phyloP scores from a whole-genome alignment of 257 asterid genomes.

The Gynochthodes officinalis region DNA sequence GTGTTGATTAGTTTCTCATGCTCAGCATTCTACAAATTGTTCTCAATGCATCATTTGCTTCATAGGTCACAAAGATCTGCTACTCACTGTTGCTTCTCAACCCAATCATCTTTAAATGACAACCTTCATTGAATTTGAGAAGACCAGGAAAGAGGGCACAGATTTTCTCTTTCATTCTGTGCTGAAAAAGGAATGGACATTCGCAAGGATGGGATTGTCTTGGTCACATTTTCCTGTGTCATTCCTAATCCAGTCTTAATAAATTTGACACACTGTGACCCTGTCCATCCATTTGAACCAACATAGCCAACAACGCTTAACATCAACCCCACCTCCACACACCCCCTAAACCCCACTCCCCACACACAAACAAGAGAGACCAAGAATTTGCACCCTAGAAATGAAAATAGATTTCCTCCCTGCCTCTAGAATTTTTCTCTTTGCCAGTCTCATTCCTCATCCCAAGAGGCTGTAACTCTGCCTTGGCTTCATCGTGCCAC shows the following conservation, averaged over 20 bases:
- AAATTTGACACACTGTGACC: not conserved
- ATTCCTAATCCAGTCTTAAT: too few species aligned
- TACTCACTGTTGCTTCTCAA: not conserved
- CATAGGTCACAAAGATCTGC: not conserved
- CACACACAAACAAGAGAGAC: too few species aligned
- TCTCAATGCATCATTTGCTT: not conserved
- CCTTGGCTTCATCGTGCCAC: not conserved
- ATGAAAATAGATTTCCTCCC: too few species aligned
- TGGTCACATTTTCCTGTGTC: not conserved
- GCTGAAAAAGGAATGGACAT: not conserved
- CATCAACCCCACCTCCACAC: too few species aligned
- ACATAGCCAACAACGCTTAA: too few species aligned
- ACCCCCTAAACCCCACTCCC: too few species aligned
- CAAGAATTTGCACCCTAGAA: too few species aligned
- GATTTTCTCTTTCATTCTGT: not conserved
- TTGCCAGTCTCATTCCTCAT: too few species aligned
- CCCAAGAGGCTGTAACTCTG: too few species aligned
- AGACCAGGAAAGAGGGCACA: not conserved
- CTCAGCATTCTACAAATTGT: not conserved
- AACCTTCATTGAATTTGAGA: not conserved
- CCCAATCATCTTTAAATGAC: not conserved
- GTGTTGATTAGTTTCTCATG: not conserved
- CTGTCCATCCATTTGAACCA: too few species aligned
- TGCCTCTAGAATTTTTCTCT: too few species aligned
- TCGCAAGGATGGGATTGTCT: not conserved